Evolutionary conservation across 2,329 filamentous ascomycete genomes (phyloP), one percentile per base, ranked within the genome.

Genomic region (Claviceps pazoutovae): DNA sequence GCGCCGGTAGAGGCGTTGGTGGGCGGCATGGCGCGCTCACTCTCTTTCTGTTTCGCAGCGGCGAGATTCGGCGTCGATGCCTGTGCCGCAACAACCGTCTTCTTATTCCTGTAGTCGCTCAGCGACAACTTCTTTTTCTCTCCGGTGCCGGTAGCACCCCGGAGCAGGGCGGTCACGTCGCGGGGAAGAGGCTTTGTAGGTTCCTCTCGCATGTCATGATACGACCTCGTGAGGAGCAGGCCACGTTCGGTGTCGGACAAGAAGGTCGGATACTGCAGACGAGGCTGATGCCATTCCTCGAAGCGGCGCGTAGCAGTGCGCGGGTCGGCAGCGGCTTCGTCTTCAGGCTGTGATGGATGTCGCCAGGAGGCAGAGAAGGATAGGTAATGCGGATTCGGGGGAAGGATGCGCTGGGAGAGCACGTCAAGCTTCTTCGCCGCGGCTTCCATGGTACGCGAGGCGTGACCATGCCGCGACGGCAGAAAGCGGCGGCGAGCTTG

Each of bases 81-180:
- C 9, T 69, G 66, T 50, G 62, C 49, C 50, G 56, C 56, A 54
- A 60, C 58, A 51, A 46, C 55, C 16, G 65, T 64, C 61, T 74
- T 75, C 62, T 75, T 75, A 55, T 76, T 80, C 64, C 76, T 76
- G 58, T 80, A 81, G 61, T 80, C 78, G 63, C 74, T 77, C 54
- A 81, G 64, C 14, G 76, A 78, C 56, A 80, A 61, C 62, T 79
- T 78, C 67, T 77, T 78, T 63, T 73, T 78, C 59, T 74, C 70
- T 56, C 71, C 70, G 54, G 63, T 63, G 55, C 64, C 68, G 49
- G 64, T 64, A 34, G 30, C 30, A 34, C 41, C 47, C 56, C 69
- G 65, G 50, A 69, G 58, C 54, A 74, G 69, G 54, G 67, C 62
- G 58, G 60, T 62, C 55, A 69, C 62, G 51, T 69, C 64, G 54